Base-by-base conservation (phyloP, 176 grass and related monocot genomes). In the Saccharum officinarum region DNA sequence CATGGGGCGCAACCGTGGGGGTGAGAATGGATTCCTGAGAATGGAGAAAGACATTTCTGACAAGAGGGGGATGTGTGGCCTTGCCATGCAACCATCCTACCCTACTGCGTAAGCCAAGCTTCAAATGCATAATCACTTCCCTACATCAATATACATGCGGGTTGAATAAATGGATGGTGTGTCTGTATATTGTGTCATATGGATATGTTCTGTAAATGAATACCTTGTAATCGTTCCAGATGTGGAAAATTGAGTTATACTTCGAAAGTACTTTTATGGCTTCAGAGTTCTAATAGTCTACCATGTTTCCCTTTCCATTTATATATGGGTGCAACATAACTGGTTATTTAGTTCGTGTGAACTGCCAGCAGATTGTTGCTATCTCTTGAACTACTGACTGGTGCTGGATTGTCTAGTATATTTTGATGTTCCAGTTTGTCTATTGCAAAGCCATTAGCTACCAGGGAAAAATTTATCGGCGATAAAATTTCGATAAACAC, bases 21-120 rank as follows among this genome's bases (percentile, higher is more conserved):
- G 28, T 28, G 28, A 28, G 28, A 28, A 28, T 28, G 28, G 28
- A 28, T 28, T 28, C 28, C 28, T 28, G 28, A 28, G 28, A 28
- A 28, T 28, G 28, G 28, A 28, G 28, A 28, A 28, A 1, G 28
- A 28, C 28, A 28, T 28, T 28, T 28, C 28, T 28, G 28, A 28
- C 28, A 28, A 28, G 28, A 28, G 28, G 28, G 77, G 57, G 4
- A 65, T 79, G 38, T 79, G 77, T 20, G 77, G 77, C 4, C 60
- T 79, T 65, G 77, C 77, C 7, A 79, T 79, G 57, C 20, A 79
- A 40, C 37, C 77, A 31, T 79, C 77, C 45, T 76, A 63, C 23
- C 60, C 60, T 63, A 63, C 60, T 28, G 60, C 9, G 2, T 63
- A 63, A 7, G 60, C 4, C 8, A 0, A 28, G 25, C 60, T 26